These are phyloP conservation scores for Petunia hybrid DNA, from an alignment of 305 asterid species.

Conservation along the genomic window DNA sequence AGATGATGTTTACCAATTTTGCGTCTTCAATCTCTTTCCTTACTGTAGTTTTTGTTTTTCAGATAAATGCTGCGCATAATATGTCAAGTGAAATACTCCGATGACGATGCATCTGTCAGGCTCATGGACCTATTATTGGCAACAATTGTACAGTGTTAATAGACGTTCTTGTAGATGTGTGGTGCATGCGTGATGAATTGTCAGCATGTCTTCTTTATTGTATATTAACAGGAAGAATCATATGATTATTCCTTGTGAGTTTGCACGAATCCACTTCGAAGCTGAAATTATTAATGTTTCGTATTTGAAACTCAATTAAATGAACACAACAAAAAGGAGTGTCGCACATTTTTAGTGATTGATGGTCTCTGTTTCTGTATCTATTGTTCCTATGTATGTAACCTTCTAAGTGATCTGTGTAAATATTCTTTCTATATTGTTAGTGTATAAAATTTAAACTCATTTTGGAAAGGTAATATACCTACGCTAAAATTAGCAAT, in stretches of 20 bases:
- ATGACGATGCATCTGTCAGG: not conserved
- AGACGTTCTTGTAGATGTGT: not conserved
- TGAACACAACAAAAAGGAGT: not conserved
- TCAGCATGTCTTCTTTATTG: conserved; percentile 22
- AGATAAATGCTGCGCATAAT: conserved; percentile 15
- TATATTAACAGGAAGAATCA: not conserved
- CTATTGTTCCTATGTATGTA: not conserved
- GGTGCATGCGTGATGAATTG: conserved; percentile 7
- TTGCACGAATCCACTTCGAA: not conserved
- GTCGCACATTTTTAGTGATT: not conserved
- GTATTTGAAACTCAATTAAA: not conserved
- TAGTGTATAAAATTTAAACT: too few relatives aligned
- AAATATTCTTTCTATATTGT: too few relatives aligned
- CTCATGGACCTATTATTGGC: not conserved
- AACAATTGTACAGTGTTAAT: conserved; percentile 1
- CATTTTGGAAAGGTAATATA: not conserved
- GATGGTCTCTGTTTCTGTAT: not conserved
- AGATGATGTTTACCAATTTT: not conserved
- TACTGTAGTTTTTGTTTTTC: not conserved
- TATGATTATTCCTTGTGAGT: not conserved
- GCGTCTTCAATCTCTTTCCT: not conserved
- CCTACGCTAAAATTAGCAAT: not conserved
- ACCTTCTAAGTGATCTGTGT: too few relatives aligned
- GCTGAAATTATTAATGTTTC: not conserved
- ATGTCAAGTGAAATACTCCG: not conserved